Percentiles rank a stretch among this genome's conserved stretches.
Evolutionary conservation across 2,329 filamentous ascomycete species (phyloP).

Genomic region (Didymella segeticola): DNA sequence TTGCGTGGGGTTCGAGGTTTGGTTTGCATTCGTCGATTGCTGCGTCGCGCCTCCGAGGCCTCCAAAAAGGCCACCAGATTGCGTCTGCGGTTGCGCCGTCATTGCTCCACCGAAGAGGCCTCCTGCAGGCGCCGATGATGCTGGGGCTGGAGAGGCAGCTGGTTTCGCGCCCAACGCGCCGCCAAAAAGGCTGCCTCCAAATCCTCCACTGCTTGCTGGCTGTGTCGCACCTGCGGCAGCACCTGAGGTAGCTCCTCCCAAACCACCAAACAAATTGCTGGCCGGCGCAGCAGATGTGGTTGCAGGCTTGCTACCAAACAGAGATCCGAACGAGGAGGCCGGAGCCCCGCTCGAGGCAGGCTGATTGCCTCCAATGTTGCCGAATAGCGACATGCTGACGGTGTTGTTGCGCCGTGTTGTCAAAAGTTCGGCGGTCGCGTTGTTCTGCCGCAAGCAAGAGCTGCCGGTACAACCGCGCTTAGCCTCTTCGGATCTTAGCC

Average conservation of each 20-base stretch:
- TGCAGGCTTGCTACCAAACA: constrained; percentile 37
- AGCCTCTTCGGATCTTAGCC: constrained; percentile 6
- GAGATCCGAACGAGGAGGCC: constrained; percentile 26
- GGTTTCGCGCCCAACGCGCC: constrained; percentile 45
- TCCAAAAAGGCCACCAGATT: constrained; percentile 33
- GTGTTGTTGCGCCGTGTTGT: constrained; percentile 31
- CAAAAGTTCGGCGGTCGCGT: constrained; percentile 34
- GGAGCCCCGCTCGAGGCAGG: constrained; percentile 37
- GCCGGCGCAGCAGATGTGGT: constrained; percentile 31
- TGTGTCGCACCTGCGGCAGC: constrained; percentile 36
- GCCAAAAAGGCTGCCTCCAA: constrained; percentile 44
- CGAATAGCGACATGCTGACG: constrained; percentile 45
- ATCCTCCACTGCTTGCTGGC: constrained; percentile 34
- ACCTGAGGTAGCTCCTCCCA: constrained; percentile 34
- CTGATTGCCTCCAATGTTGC: constrained; percentile 37
- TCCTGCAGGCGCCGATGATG: constrained; percentile 26
- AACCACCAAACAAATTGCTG: constrained; percentile 39
- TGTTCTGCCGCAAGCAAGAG: constrained; percentile 19
- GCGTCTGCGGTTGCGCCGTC: constrained; percentile 32
- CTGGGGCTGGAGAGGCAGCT: constrained; percentile 29
- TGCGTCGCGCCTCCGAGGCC: constrained; percentile 30
- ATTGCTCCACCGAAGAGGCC: constrained; percentile 33
- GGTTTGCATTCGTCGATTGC: constrained; percentile 34
- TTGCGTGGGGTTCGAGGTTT: constrained; percentile 35
- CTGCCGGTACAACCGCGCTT: constrained; percentile 10